Conservation (phyloP, 208 protist species). For the Phytomonas sp. region DNA sequence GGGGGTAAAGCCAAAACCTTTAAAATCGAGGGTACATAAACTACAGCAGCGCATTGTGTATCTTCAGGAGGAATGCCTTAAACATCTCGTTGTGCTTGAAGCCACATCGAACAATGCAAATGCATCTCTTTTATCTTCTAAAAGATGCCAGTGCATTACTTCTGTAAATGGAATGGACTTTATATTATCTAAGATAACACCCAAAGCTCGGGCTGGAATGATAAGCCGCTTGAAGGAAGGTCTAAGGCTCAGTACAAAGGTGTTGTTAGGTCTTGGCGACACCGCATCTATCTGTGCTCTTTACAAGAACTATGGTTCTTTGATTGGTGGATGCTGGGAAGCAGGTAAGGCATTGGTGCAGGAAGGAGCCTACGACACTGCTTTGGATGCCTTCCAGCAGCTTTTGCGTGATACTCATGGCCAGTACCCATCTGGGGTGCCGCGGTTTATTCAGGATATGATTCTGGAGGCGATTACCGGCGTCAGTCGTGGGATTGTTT, state of each 20-base stretch:
- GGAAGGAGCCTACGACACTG: slow-evolving; percentile 28
- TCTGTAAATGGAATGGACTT: background rate
- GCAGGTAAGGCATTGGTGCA: slow-evolving; percentile 38
- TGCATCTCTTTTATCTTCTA: background rate
- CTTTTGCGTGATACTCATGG: slow-evolving; percentile 18
- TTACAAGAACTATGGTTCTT: slow-evolving; percentile 23
- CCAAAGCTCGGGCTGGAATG: background rate
- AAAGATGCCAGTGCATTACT: background rate
- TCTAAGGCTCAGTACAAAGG: slow-evolving; percentile 55
- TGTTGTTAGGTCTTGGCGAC: slow-evolving; percentile 32
- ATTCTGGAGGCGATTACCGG: slow-evolving; percentile 6
- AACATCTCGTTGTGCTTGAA: slow-evolving; percentile 22
- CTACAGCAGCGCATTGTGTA: slow-evolving; percentile 8
- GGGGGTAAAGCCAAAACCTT: background rate
- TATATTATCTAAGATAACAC: background rate
- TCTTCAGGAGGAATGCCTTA: slow-evolving; percentile 16
- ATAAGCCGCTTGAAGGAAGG: slow-evolving; percentile 28
- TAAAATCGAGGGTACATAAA: background rate
- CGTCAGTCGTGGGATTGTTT: background rate
- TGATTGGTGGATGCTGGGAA: slow-evolving; percentile 62
- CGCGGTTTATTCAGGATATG: slow-evolving; percentile 1
- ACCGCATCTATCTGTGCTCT: slow-evolving; percentile 28
- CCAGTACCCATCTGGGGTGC: background rate
- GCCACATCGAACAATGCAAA: background rate
- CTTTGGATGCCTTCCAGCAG: slow-evolving; percentile 28